Evolutionary conservation across 2,329 filamentous ascomycete genomes (phyloP), one percentile per base, ranked within the genome.

Genomic region (Malbranchea cinnamomea): DNA sequence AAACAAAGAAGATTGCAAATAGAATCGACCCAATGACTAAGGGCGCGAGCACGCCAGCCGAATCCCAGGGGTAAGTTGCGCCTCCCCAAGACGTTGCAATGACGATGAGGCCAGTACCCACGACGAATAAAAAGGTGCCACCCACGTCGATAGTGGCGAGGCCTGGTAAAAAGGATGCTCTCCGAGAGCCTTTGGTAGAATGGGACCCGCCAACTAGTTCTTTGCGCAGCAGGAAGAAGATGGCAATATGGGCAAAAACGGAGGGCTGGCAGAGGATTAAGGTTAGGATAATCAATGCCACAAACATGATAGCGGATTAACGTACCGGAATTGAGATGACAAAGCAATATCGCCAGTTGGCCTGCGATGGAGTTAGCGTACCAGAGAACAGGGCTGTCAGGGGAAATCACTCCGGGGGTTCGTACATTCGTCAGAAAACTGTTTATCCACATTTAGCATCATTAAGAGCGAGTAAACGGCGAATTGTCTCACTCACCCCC

Each of bases 291-390:
- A 26, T 10, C 9, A 11, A 8, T 26, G 4, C 16, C 9, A 14
- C 2, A 56, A 12, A 26, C 5, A 18, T 8, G 13, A 23, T 5
- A 22, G 10, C 20, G 15, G 26, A 9, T 15, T 15, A n/a, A 15
- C 56, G 56, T 32, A 74, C 59, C 1, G 70, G 70, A n/a, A 74
- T 56, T 36, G 68, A 71, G 31, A 78, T 63, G 21, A 64, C 70
- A 45, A 79, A 79, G 43, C 71, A 74, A 63, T 75, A 79, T 28
- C 73, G 56, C 74, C 74, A 79, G 38, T 60, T 64, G 3, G 59
- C 50, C 46, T 50, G n/a, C 8, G 20, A 58, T 52, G 12, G 67
- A 8, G 73, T 55, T 34, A 67, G 68, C 1, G 62, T 40, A 6
- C 23, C 10, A 25, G 15, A 18, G 5, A 18, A n/a, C 6, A 33